Evolutionary conservation across 176 grass and related monocot species (phyloP).

Genomic region (Lolium perenne): DNA sequence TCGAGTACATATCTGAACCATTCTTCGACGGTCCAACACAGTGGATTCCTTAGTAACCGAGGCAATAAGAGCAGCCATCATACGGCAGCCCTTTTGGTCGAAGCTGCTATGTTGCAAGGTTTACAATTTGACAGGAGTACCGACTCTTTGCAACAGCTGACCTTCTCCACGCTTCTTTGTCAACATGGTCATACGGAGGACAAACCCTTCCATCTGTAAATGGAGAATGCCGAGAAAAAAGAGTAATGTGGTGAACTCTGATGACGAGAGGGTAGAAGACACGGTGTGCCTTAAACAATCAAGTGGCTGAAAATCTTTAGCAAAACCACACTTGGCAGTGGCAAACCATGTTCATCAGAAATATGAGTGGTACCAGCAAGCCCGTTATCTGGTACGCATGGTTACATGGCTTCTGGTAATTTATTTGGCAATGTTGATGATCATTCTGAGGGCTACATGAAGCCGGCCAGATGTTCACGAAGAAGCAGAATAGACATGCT

Average conservation of each 20-base stretch:
- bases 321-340: too few species aligned
- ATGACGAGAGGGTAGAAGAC: background rate
- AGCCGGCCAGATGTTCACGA: slow-evolving; percentile 23
- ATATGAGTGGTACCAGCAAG: background rate
- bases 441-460: slow-evolving; percentile 18
- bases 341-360: background rate
- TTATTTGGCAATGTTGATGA: background rate
- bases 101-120: slow-evolving; percentile 17
- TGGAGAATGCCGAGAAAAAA: slow-evolving; percentile 22
- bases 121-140: too few species aligned
- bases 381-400: background rate
- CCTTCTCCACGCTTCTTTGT: slow-evolving; percentile 39
- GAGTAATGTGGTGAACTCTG: background rate
- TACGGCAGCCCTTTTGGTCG: background rate
- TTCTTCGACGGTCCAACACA: background rate
- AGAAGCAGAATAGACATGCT: slow-evolving; percentile 43
- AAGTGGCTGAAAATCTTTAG: too few species aligned
- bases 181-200: slow-evolving; percentile 47
- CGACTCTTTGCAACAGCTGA: slow-evolving; percentile 19
- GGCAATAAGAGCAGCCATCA: background rate
- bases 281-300: background rate
- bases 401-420: slow-evolving; percentile 26
- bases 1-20: background rate
- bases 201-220: slow-evolving; percentile 31
- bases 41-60: background rate